A percentile compares a stretch with the other conserved stretches of the same genome.
Evolutionary conservation across 1,139 yeast species (phyloP).

Genomic region (Saccharomycopsis crataegensis): DNA sequence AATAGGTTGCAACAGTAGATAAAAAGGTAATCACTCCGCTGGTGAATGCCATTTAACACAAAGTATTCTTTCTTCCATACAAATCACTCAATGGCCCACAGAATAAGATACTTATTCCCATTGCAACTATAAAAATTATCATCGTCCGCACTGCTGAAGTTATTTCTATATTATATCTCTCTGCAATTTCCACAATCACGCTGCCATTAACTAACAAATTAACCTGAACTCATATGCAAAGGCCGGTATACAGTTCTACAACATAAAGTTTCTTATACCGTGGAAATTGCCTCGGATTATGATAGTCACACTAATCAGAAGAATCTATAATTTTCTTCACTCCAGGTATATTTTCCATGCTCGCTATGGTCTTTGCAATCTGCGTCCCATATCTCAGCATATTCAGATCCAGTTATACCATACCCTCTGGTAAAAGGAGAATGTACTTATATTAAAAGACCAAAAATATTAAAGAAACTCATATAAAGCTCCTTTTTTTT

Average conservation of each 20-base stretch:
- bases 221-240: conserved; percentile 13
- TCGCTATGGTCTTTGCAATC: too few relatives aligned
- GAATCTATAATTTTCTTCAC: too few relatives aligned
- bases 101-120: conserved; percentile 11
- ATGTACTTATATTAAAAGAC: too few relatives aligned
- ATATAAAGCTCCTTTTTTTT: too few relatives aligned
- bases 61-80: conserved; percentile 15
- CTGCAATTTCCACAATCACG: conserved; percentile 7
- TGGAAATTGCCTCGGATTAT: conserved; percentile 10
- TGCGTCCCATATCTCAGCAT: too few relatives aligned
- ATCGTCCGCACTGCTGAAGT: conserved; percentile 5
- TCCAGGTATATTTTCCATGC: too few relatives aligned
- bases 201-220: conserved; percentile 14
- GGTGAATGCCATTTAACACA: conserved; percentile 9
- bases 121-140: conserved; percentile 9
- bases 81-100: conserved; percentile 17
- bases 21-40: conserved; percentile 9
- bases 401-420: too few relatives aligned
- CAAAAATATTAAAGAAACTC: too few relatives aligned
- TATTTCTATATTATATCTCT: background rate
- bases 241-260: conserved; percentile 8
- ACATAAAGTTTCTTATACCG: conserved; percentile 3
- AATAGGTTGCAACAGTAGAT: background rate
- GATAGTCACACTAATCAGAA: background rate
- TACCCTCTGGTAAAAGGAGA: too few relatives aligned